Base-by-base conservation (phyloP, 179 eudicot genomes). In the Corrigiola litoralis region DNA sequence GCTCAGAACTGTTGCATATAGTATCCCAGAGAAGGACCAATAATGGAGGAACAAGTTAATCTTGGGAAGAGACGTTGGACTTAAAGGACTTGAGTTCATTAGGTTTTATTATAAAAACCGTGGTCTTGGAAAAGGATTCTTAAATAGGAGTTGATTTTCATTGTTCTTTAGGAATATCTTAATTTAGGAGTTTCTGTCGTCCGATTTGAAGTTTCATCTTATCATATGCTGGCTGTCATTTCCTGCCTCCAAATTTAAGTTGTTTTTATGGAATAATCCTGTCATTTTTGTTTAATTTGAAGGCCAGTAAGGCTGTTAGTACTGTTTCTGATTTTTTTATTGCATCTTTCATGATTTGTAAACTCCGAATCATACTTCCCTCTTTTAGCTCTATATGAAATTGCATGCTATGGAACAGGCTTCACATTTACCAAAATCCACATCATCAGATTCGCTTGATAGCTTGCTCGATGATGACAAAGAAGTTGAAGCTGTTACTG, bases 361-460 rank as follows among this genome's bases (percentile, higher is more conserved):
- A 2, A 5, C 38, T 29, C n/a, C n/a, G n/a, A 51, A 7, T 24
- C 42, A 10, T 61, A 51, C 4, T 27, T 44, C 28, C 48, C 14
- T 48, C 32, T 29, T 32, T 13, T 56, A 34, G 31, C 49, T 10
- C 52, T 25, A 21, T 50, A 33, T 50, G 42, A 47, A 61, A 31
- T 25, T 67, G n/a, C 33, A 61, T 63, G 17, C 24, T 25, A 58
- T 72, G 57, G 21, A 32, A 59, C 86, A 92, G 98, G 82, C 51
- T 64, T 67, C 61, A 54, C 76, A 65, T 48, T 77, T 73, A 70
- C 50, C 92, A 24, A 67, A 63, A 62, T 69, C 85, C 1, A 65
- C 54, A 48, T 85, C 94, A 58, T 79, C 92, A 32, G 95, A 84
- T 81, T 89, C 96, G 61, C 63, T 90, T 41, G 92, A 80, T 72